These are phyloP conservation scores for Ruellia speciosa DNA, from an alignment of 305 asterid species.

Conservation along the genomic window DNA sequence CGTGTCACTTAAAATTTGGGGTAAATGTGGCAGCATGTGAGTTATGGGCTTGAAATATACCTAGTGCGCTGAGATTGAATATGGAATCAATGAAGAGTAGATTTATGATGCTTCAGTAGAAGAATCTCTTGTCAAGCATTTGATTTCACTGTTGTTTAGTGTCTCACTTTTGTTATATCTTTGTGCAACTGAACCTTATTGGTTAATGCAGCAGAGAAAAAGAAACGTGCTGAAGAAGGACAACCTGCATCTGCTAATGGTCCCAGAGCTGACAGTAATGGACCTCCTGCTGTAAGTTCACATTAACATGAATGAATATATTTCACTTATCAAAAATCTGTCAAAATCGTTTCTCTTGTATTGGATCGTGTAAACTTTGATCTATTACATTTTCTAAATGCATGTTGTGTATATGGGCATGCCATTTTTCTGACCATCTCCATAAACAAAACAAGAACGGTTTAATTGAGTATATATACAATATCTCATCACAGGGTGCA, in stretches of 20 bases:
- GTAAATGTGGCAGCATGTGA: too few species aligned
- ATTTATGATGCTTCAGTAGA: too few species aligned
- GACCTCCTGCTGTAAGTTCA: conserved; percentile 71
- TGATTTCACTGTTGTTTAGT: conserved; percentile 1
- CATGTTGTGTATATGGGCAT: too few species aligned
- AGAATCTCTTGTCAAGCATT: background rate
- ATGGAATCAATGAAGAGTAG: too few species aligned
- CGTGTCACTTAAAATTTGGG: too few species aligned
- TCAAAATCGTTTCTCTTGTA: background rate
- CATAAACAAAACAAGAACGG: background rate
- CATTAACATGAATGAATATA: too few species aligned
- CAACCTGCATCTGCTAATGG: conserved; percentile 57
- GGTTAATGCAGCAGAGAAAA: conserved; percentile 54
- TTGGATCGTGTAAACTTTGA: too few species aligned
- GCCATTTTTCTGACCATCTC: too few species aligned
- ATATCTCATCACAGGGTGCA: conserved; percentile 44
- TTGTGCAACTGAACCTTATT: conserved; percentile 8
- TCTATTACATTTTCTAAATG: too few species aligned
- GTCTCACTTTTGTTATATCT: conserved; percentile 11
- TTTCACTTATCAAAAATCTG: too few species aligned
- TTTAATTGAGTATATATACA: background rate
- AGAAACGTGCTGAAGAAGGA: conserved; percentile 51
- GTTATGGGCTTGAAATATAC: too few species aligned
- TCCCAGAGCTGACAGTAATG: conserved; percentile 63
- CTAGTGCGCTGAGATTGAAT: too few species aligned